A percentile compares a stretch with the other conserved stretches of the same genome.
Conservation (phyloP, 2,329 filamentous ascomycete genomes). For the Tolypocladium nubicola region DNA sequence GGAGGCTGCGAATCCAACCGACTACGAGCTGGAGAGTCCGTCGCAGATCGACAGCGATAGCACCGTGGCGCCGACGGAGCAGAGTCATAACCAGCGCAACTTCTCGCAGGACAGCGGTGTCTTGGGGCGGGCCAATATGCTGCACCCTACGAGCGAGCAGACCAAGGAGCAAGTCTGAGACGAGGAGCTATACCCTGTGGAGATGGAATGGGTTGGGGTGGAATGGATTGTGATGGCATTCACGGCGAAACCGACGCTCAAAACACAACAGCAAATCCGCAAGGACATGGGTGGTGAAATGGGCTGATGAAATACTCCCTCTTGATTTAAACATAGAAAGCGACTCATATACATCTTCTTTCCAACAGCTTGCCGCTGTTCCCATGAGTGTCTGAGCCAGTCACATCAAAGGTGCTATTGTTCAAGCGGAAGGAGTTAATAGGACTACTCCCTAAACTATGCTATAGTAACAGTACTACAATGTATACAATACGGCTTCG, state of each 20-base stretch:
- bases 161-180: neutral
- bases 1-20: constrained; percentile 5
- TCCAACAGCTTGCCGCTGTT: no score
- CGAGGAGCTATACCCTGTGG: neutral
- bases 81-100: neutral
- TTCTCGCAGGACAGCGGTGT: neutral
- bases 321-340: no score
- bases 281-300: no score
- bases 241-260: no score
- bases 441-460: neutral
- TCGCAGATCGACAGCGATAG: neutral
- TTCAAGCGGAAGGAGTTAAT: no score
- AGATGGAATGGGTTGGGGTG: neutral
- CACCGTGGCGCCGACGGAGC: neutral
- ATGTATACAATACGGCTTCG: neutral
- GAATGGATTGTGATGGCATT: neutral
- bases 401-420: no score
- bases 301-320: no score
- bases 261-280: no score
- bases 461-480: neutral
- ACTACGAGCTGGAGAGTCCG: neutral
- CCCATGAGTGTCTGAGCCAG: no score
- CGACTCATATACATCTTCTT: no score
- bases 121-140: neutral
- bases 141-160: neutral